Base-by-base conservation (phyloP, 805 yeast genomes). In the Suhomyces sp. region DNA sequence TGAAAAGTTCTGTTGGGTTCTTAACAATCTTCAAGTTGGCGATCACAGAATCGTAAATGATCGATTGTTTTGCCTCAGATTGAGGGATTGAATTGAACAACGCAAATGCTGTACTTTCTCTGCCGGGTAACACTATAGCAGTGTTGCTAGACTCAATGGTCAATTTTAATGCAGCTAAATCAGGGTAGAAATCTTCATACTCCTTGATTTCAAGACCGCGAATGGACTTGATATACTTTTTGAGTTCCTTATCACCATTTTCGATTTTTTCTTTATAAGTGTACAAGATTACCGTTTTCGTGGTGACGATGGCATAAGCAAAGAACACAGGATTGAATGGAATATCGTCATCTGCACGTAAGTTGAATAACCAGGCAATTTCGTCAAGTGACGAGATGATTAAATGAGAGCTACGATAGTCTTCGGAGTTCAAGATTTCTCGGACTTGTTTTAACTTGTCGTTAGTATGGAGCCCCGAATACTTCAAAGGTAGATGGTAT, bases 301-400 rank as follows among this genome's bases (percentile, higher is more conserved):
- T 24, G 6, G 61, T 48, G 13, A 70, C 41, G 1, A 74, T 54
- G 2, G 77, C 65, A 48, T 80, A 84, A 6, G 90, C 69, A 60
- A 79, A 88, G 56, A 91, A 93, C 2, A 88, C 91, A 0, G 98
- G 97, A 51, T 83, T 82, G 54, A 74, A 91, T 4, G 81, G 81
- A 39, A 91, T 81, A 56, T 91, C 98, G 15, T 72, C 40, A 30
- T 60, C 75, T 4, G 90, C 86, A 44, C 98, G 77, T 37, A 91
- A 63, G 53, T 91, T 91, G 53, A 88, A 74, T 27, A 88, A 62
- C 96, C 96, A 90, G 6, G 95, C 93, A 43, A 88, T 77, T 47
- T 90, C 96, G 63, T 91, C 97, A 34, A 90, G 61, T 1, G 88
- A 79, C n/a, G 79, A 70, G 3, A 86, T 67, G 10, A 88, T 64